Evolutionary conservation across 805 yeast genomes (phyloP), one percentile per base, ranked within the genome.

Genomic region (Candida patagonica): DNA sequence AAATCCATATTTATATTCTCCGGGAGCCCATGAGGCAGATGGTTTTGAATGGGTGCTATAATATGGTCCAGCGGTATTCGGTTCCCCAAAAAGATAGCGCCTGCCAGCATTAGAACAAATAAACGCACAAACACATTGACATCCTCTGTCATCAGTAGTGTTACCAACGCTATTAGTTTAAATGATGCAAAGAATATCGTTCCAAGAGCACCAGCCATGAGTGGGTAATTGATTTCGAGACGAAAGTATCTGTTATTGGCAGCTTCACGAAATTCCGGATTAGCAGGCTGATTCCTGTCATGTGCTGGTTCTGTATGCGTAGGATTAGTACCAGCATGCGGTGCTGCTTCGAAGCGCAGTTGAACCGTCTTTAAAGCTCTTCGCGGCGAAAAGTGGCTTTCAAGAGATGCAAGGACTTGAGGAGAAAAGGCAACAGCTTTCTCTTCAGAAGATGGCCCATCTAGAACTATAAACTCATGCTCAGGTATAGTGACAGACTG

Each of bases 371-470:
- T 15, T 29, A 15, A 17, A 15, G 20, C 31, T 15, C 16, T 15
- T 29, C 31, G 13, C 8, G 31, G 31, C 9, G 31, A 17, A 29
- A 19, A 33, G 12, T 17, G 26, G 30, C 13, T 19, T 37, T 10
- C 35, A 23, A 27, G 20, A 13, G 7, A 26, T 32, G 10, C 21
- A 31, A 26, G 26, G 13, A 15, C 32, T 10, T 32, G 30, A 5
- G 17, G 39, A 16, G 32, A 21, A 10, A 29, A 29, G 10, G 32
- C 32, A 31, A 22, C 31, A 2, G 22, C 41, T 17, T 26, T 23
- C 10, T 13, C 36, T 7, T 21, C 25, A n/a, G n/a, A n/a, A 3
- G n/a, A 13, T 21, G 23, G 9, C 13, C 26, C 26, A 5, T 33
- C 22, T 7, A 24, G 15, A n/a, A 21, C 22, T 16, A 24, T 25